A percentile compares a stretch with the other conserved stretches of the same genome.
These are phyloP conservation scores for Aspergillus transmontanensis DNA, from an alignment of 2,329 filamentous ascomycete species.

Conservation along the genomic window DNA sequence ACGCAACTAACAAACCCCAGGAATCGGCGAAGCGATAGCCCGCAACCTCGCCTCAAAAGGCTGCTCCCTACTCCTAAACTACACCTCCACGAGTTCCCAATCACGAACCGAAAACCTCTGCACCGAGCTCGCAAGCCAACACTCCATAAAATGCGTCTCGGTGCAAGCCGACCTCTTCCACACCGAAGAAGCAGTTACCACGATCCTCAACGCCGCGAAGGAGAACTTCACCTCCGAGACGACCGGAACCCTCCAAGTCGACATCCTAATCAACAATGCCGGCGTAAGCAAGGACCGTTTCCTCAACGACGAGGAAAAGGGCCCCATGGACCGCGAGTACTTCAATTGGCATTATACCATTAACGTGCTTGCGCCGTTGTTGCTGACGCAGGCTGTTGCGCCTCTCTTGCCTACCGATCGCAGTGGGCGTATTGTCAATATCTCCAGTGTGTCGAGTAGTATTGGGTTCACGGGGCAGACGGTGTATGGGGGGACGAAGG, in stretches of 20 bases:
- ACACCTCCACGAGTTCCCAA: slow-evolving; percentile 66
- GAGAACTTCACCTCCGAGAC: slow-evolving; percentile 55
- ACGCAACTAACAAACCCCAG: slow-evolving; percentile 43
- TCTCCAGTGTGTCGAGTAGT: slow-evolving; percentile 61
- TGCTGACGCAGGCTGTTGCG: slow-evolving; percentile 72
- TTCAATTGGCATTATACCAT: slow-evolving; percentile 74
- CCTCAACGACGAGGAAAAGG: slow-evolving; percentile 65
- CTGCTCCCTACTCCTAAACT: slow-evolving; percentile 69
- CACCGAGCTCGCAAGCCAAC: slow-evolving; percentile 54
- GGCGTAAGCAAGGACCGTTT: slow-evolving; percentile 58
- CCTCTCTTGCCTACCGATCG: slow-evolving; percentile 71
- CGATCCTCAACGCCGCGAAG: slow-evolving; percentile 61
- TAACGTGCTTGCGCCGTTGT: slow-evolving; percentile 79
- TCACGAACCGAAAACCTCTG: slow-evolving; percentile 57
- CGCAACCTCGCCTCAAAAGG: slow-evolving; percentile 74
- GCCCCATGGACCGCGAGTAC: slow-evolving; percentile 62
- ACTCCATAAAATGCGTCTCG: slow-evolving; percentile 62
- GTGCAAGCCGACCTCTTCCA: slow-evolving; percentile 74
- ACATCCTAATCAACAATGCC: slow-evolving; percentile 88
- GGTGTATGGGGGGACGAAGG: slow-evolving; percentile 68
- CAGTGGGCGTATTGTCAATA: slow-evolving; percentile 64
- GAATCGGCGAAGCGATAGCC: slow-evolving; percentile 72
- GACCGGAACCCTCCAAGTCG: slow-evolving; percentile 63
- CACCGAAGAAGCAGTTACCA: slow-evolving; percentile 57
- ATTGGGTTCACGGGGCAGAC: slow-evolving; percentile 61